Conservation (phyloP, 2,329 filamentous ascomycete genomes). For the Raffaelea albimanens region DNA sequence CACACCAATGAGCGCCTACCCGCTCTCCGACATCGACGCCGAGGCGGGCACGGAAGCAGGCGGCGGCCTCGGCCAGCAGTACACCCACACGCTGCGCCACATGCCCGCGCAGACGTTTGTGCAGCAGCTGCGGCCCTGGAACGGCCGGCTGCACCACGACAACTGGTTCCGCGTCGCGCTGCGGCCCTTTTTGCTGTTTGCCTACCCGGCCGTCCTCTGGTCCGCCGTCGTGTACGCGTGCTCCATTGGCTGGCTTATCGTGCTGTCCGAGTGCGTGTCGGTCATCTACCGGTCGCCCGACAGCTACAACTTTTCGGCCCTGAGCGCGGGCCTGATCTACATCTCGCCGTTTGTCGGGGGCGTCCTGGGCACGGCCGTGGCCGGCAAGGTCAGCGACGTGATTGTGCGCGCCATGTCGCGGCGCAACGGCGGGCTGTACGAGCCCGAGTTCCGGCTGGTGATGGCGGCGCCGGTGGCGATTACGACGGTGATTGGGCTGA, state of each 20-base stretch:
- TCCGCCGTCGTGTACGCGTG: slow-evolving; percentile 75
- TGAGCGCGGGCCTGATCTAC: slow-evolving; percentile 78
- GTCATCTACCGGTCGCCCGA: slow-evolving; percentile 62
- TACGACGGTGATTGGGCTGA: slow-evolving; percentile 73
- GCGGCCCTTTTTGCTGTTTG: slow-evolving; percentile 76
- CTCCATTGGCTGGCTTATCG: slow-evolving; percentile 90
- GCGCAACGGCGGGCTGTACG: slow-evolving; percentile 86
- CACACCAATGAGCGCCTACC: no score
- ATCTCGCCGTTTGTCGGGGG: slow-evolving; percentile 84
- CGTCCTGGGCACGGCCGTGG: slow-evolving; percentile 82
- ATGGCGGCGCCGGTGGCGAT: slow-evolving; percentile 77
- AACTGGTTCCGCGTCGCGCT: slow-evolving; percentile 69
- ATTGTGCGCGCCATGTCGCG: slow-evolving; percentile 75
- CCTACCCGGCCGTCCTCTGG: slow-evolving; percentile 86
- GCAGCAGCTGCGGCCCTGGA: slow-evolving; percentile 66
- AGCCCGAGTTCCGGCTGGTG: slow-evolving; percentile 84
- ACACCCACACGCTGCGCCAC: slow-evolving; percentile 62
- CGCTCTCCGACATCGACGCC: no score
- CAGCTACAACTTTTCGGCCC: slow-evolving; percentile 78
- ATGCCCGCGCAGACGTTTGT: slow-evolving; percentile 60
- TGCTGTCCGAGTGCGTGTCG: slow-evolving; percentile 79
- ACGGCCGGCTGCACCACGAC: slow-evolving; percentile 69
- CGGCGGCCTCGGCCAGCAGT: slow-evolving; percentile 24
- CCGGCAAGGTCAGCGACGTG: slow-evolving; percentile 77
- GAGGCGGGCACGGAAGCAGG: no score